Base-by-base conservation (phyloP, 1,139 yeast species). In the Petasospora rhodanensis region DNA sequence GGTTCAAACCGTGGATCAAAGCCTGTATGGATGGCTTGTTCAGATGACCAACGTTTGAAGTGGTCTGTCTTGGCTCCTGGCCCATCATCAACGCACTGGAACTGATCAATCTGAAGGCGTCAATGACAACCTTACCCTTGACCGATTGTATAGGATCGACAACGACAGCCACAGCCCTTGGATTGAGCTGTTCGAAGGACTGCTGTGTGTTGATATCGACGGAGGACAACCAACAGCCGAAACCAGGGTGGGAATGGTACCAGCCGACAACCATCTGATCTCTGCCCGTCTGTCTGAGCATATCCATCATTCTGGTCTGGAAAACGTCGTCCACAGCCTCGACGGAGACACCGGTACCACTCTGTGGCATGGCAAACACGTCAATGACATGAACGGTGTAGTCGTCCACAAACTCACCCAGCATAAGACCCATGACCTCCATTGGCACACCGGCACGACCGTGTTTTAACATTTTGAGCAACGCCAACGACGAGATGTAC, bases 381-480 rank as follows among this genome's bases (percentile, higher is more conserved):
- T 91, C 98, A 43, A 86, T 87, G 24, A 91, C 98, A 52, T 89
- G 95, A 28, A 93, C 93, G 1, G 98, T 93, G 62, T 84, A 91
- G 43, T 93, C 98, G 59, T 93, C 98, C 18, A 93, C 95, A 62
- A 91, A 89, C 51, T 91, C 97, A 32, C 99, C 99, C 50, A 93
- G 74, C 99, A 93, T 93, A 46, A 93, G 72, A 4, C 99, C 99
- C 99, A 93, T 93, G 31, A 93, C 99, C 66, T 93, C 99, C 99
- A 93, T 93, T 13, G 99, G 99, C 35, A 93, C 98, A 56, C 99
- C 99, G 1, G 98, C 97, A 54, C 97, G 73, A 28, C 98, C 97
- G 57, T 91, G 98, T 61, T 89, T 91, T 55, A 91, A 75, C 98
- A 91, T 91, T 62, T 93, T 93, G 43, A 93, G 70, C 39, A 93